These are phyloP conservation scores for Xerocomus amazonicus DNA, from an alignment of 1,284 basidiomycete species.

Conservation along the genomic window DNA sequence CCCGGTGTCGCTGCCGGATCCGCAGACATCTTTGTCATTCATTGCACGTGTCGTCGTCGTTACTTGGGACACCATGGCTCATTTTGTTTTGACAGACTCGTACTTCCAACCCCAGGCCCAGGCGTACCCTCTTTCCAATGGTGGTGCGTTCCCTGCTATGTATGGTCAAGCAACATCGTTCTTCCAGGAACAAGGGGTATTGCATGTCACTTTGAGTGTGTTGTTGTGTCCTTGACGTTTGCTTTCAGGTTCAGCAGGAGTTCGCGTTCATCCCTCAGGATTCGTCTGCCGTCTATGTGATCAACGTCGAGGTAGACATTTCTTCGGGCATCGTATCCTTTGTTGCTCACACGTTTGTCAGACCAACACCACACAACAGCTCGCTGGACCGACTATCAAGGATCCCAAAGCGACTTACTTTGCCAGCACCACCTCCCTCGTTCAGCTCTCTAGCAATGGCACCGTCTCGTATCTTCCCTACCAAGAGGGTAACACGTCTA, in stretches of 20 bases:
- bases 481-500: constrained; percentile 42
- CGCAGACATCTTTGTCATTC: constrained; percentile 82
- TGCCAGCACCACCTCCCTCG: constrained; percentile 63
- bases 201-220: constrained; percentile 1
- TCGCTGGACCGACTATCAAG: constrained; percentile 65
- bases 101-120: constrained; percentile 80
- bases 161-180: constrained; percentile 77
- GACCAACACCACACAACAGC: constrained; percentile 73
- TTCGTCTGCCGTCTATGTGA: constrained; percentile 72
- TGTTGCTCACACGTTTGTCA: constrained; percentile 24
- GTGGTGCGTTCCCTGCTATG: constrained; percentile 65
- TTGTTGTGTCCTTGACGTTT: not conserved
- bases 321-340: not conserved
- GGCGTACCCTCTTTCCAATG: constrained; percentile 47
- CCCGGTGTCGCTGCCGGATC: constrained; percentile 63
- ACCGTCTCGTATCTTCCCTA: constrained; percentile 68
- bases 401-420: constrained; percentile 71
- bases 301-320: constrained; percentile 62
- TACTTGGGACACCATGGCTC: not conserved
- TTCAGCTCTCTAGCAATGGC: constrained; percentile 73
- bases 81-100: constrained; percentile 47
- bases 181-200: constrained; percentile 56
- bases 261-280: constrained; percentile 86
- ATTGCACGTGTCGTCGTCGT: constrained; percentile 54
- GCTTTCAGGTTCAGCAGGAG: constrained; percentile 64